Percentiles rank a stretch among this genome's conserved stretches.
phyloP scores from a whole-genome alignment of 2,329 filamentous ascomycete genomes.

The Simplicillium sp. region DNA sequence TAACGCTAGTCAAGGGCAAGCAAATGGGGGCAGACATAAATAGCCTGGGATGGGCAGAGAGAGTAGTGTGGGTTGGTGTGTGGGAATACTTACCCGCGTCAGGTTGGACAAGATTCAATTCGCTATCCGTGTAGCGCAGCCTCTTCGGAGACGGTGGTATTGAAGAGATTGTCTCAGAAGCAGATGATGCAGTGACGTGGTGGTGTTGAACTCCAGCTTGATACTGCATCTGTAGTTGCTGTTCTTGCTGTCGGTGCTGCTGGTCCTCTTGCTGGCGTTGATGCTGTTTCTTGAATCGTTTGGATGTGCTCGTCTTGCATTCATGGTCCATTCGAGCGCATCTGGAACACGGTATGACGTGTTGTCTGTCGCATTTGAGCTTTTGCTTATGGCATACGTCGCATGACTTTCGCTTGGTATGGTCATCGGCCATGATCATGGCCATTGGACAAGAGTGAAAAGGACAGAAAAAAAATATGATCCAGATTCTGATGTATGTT shows the following conservation, averaged over 20 bases:
- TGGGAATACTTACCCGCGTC: slow-evolving; percentile 23
- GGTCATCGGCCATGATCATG: slow-evolving; percentile 25
- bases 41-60: neutral
- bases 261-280: slow-evolving; percentile 11
- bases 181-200: too few species aligned
- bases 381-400: slow-evolving; percentile 37
- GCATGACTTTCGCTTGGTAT: slow-evolving; percentile 31
- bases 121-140: slow-evolving; percentile 20
- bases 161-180: neutral
- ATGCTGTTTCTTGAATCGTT: slow-evolving; percentile 10
- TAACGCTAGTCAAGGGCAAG: too few species aligned
- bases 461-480: neutral
- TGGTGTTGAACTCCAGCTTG: slow-evolving; percentile 7
- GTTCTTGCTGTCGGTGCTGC: slow-evolving; percentile 6
- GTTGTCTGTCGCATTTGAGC: slow-evolving; percentile 27
- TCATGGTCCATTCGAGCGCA: too few species aligned
- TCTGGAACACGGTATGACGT: too few species aligned
- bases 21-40: slow-evolving; percentile 4
- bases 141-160: slow-evolving; percentile 21
- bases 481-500: neutral
- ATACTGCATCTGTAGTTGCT: slow-evolving; percentile 9
- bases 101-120: slow-evolving; percentile 21
- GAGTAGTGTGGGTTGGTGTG: slow-evolving; percentile 1
- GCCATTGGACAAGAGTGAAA: too few species aligned
- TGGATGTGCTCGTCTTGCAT: too few species aligned